Conservation (phyloP, 2,329 filamentous ascomycete species). For the Cladosporium halotolerans region DNA sequence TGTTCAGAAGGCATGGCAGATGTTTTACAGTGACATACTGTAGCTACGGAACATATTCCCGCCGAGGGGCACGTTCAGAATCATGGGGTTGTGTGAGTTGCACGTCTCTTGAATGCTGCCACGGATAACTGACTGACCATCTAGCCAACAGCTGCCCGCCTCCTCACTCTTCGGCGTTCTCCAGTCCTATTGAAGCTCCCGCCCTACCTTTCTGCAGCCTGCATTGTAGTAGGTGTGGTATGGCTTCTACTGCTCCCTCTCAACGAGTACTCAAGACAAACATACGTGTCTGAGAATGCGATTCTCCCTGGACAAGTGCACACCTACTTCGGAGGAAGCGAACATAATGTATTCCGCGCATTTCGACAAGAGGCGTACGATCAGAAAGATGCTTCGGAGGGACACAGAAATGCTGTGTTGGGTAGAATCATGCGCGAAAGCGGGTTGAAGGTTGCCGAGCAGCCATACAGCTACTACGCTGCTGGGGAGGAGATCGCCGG, state of each 20-base stretch:
- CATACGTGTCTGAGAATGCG: conserved; percentile 97
- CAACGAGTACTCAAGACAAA: conserved; percentile 81
- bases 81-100: conserved; percentile 27
- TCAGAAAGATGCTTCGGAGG: conserved; percentile 41
- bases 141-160: conserved; percentile 39
- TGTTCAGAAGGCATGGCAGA: background rate
- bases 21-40: too few relatives aligned
- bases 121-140: conserved; percentile 15
- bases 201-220: conserved; percentile 79
- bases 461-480: conserved; percentile 79
- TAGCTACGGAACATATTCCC: background rate
- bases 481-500: conserved; percentile 68
- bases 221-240: conserved; percentile 74
- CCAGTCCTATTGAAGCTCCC: conserved; percentile 76
- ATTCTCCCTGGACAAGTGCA: conserved; percentile 93
- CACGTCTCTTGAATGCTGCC: background rate
- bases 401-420: conserved; percentile 47
- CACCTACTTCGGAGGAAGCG: conserved; percentile 93
- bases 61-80: background rate
- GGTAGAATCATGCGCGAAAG: conserved; percentile 68
- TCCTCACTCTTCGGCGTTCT: conserved; percentile 68
- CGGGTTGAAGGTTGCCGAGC: conserved; percentile 79
- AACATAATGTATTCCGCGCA: conserved; percentile 88
- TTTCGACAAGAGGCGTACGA: conserved; percentile 77
- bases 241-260: conserved; percentile 89